Evolutionary conservation across 2,329 filamentous ascomycete genomes (phyloP).

Genomic region (Ceratocystis diversiconidia): DNA sequence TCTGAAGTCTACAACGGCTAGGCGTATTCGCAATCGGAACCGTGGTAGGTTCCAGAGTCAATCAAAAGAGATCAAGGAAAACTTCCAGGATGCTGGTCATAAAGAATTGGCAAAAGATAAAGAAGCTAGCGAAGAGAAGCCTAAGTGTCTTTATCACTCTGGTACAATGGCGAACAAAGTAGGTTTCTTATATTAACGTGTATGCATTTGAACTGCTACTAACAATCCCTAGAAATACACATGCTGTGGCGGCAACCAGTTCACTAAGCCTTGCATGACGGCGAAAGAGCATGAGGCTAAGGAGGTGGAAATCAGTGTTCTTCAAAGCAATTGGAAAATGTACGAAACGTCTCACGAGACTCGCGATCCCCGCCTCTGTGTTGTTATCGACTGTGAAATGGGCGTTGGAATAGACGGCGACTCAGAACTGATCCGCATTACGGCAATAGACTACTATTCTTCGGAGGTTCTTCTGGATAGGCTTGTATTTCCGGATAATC

Average conservation of each 20-base stretch:
- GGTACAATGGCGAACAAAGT: constrained; percentile 24
- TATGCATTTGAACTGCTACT: not conserved
- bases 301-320: constrained; percentile 19
- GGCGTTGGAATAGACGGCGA: constrained; percentile 32
- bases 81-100: not conserved
- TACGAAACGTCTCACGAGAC: constrained; percentile 20
- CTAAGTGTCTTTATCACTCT: constrained; percentile 20
- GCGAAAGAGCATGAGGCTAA: constrained; percentile 21
- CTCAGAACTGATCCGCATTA: constrained; percentile 38
- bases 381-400: constrained; percentile 44
- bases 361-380: constrained; percentile 20
- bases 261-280: constrained; percentile 22
- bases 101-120: not conserved
- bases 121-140: constrained; percentile 6
- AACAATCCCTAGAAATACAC: constrained; percentile 23
- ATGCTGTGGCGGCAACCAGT: constrained; percentile 23
- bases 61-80: not conserved
- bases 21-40: not conserved
- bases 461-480: constrained; percentile 34
- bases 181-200: constrained; percentile 8
- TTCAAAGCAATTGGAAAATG: constrained; percentile 23
- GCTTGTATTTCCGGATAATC: constrained; percentile 34
- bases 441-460: constrained; percentile 38
- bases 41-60: constrained; percentile 9
- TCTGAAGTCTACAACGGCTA: constrained; percentile 17